Evolutionary conservation across 2,329 filamentous ascomycete species (phyloP).

Genomic region (Aspergillus fijiensis): DNA sequence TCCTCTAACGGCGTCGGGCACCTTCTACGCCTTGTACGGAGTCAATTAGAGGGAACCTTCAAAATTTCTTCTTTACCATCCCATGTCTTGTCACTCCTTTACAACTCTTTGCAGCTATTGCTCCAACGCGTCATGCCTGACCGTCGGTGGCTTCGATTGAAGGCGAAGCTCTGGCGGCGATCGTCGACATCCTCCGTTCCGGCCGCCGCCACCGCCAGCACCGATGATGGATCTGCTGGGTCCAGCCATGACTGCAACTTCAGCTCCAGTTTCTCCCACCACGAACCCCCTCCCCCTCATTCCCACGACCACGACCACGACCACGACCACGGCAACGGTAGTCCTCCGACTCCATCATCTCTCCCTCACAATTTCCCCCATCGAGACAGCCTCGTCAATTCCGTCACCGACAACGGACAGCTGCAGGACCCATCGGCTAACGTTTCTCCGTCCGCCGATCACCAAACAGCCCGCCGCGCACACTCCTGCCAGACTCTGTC

Average conservation of each 20-base stretch:
- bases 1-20: background rate
- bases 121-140: constrained; percentile 30
- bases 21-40: background rate
- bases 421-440: background rate
- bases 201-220: constrained; percentile 11
- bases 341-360: background rate
- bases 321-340: background rate
- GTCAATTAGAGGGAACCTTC: background rate
- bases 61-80: background rate
- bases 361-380: background rate
- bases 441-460: background rate
- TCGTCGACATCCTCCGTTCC: constrained; percentile 28
- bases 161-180: constrained; percentile 39
- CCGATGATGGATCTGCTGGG: background rate
- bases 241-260: constrained; percentile 8
- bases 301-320: background rate
- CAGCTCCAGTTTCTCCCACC: background rate
- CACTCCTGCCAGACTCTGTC: background rate
- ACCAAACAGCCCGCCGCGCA: background rate
- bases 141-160: constrained; percentile 36
- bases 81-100: background rate
- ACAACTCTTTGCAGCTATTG: background rate
- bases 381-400: background rate
- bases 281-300: background rate
- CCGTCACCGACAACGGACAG: background rate